phyloP scores from a whole-genome alignment of 202 grass and related monocot genomes.

The Bolboschoenoplectus hybrid region DNA sequence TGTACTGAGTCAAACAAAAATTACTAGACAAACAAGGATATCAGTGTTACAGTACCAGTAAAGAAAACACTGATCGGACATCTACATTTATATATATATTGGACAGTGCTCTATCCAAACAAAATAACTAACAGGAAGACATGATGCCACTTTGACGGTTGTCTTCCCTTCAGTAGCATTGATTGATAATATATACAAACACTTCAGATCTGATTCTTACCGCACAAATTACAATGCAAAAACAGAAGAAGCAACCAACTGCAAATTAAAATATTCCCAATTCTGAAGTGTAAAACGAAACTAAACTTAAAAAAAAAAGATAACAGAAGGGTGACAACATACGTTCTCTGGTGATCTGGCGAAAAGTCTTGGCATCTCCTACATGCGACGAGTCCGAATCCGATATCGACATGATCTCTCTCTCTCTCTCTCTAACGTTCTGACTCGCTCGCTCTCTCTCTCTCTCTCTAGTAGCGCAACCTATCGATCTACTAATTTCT shows the following conservation, averaged over 20 bases:
- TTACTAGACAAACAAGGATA: not conserved
- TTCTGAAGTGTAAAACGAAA: conserved; percentile 26
- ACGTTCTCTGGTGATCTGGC: conserved; percentile 82
- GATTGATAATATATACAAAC: conserved; percentile 39
- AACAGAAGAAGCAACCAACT: conserved; percentile 35
- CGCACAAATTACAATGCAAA: conserved; percentile 29
- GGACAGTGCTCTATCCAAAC: not conserved
- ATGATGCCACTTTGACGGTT: conserved; percentile 18
- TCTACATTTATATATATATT: not conserved
- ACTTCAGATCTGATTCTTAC: conserved; percentile 35
- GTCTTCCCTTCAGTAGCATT: not conserved
- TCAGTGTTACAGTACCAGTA: not conserved
- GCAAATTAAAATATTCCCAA: conserved; percentile 21
- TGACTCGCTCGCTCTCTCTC: not conserved
- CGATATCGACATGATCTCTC: conserved; percentile 68
- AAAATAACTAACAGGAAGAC: not conserved
- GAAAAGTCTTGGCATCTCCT: conserved; percentile 63
- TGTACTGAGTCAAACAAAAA: conserved; percentile 15
- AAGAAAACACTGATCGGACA: not conserved
- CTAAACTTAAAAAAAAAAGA: not conserved
- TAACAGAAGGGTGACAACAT: conserved; percentile 30
- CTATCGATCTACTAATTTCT: conserved; percentile 21
- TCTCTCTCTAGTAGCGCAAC: not conserved
- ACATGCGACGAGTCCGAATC: conserved; percentile 70
- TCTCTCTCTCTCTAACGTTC: not conserved